phyloP scores from a whole-genome alignment of 148 eudicot genomes.

The Nepenthes mirabilis region DNA sequence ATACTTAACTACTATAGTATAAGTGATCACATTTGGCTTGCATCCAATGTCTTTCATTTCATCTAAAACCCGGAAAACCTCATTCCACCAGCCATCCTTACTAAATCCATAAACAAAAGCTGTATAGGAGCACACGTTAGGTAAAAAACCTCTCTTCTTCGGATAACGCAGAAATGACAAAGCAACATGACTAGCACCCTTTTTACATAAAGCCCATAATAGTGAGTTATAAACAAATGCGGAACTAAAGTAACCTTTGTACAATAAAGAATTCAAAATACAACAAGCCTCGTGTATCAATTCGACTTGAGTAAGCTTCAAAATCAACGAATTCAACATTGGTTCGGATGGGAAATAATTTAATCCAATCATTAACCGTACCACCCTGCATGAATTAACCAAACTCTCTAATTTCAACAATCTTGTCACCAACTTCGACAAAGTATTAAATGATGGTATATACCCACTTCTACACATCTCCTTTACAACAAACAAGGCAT shows the following conservation, averaged over 20 bases:
- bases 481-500: conserved; percentile 20
- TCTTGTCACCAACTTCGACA: conserved; percentile 32
- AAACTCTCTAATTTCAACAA: conserved; percentile 20
- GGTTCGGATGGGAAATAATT: conserved; percentile 21
- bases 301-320: conserved; percentile 28
- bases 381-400: conserved; percentile 15
- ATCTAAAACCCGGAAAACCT: conserved; percentile 23
- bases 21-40: conserved; percentile 36
- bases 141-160: conserved; percentile 45
- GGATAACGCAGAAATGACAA: conserved; percentile 29
- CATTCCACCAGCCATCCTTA: conserved; percentile 28
- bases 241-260: conserved; percentile 19
- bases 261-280: conserved; percentile 17
- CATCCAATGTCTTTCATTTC: conserved; percentile 33
- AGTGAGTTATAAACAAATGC: conserved; percentile 41
- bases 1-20: conserved; percentile 32
- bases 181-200: conserved; percentile 20
- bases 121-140: conserved; percentile 39
- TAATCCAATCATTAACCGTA: conserved; percentile 35
- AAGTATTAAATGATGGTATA: conserved; percentile 25
- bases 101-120: conserved; percentile 48
- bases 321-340: conserved; percentile 17
- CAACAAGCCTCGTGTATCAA: conserved; percentile 31
- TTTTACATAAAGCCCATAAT: conserved; percentile 52
- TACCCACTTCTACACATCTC: conserved; percentile 40